Evolutionary conservation across 176 grass and related monocot genomes (phyloP), one percentile per base, ranked within the genome.

Genomic region (Cenchrus fungigraminus): DNA sequence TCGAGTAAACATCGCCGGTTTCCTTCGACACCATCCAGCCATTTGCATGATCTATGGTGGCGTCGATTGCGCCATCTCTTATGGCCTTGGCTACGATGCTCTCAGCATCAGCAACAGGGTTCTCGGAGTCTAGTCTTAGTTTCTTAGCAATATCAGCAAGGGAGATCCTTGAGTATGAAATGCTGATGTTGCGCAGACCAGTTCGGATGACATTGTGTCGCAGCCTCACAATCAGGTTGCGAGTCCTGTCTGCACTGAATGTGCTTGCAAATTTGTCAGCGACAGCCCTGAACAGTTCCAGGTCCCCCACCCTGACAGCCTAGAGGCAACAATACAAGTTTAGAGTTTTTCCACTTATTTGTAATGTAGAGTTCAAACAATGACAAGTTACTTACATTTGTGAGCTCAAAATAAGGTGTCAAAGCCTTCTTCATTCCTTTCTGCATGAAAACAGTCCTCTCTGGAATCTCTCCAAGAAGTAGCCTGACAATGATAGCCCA

Each of bases 341-440:
- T 22, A 28, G 6, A 11, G 12, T 31, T 6, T 31, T 16, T 44
- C 25, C 43, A 12, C 47, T 40, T 29, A 74, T 19, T 15, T 51
- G 15, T 53, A 87, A 44, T 29, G 25, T 14, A 28, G 17, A 22
- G 5, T 51, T 70, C 37, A 1, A 70, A 53, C 8, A 73, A 61
- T 44, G 58, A 45, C 49, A 17, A 17, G 37, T 14, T 56, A 75
- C 87, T 89, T 82, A 94, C 94, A 85, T 94, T 94, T 64, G 94
- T 97, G 64, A 97, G 94, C 83, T 94, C 92, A 77, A 97, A 97
- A 77, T 97, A 97, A 8, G 94, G 94, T 50, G 80, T 82, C 75
- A 97, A 83, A n/a, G 94, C 94, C 42, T 89, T 88, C 77, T 97
- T 94, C 94, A 94, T 97, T 57, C 94, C 94, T 76, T 94, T 94